Evolutionary conservation across 2,329 filamentous ascomycete genomes (phyloP).

Genomic region (Lasiodiplodia hormozganensis): DNA sequence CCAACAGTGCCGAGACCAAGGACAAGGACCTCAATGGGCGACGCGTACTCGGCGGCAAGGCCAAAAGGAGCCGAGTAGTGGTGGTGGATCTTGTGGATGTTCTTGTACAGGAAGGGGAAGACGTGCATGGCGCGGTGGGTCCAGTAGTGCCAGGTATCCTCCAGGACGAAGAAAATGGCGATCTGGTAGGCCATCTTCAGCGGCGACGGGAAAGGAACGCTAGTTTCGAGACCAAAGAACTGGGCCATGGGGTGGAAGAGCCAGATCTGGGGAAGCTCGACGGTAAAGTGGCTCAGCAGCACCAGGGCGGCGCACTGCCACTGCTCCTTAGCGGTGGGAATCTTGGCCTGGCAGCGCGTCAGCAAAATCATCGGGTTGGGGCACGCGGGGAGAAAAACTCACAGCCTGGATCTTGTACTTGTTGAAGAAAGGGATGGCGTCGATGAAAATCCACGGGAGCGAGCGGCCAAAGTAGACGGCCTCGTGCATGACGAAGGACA

Average conservation of each 20-base stretch:
- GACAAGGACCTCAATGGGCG: slow-evolving; percentile 95
- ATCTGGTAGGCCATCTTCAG: slow-evolving; percentile 93
- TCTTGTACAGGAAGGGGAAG: slow-evolving; percentile 86
- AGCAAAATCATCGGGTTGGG: background rate
- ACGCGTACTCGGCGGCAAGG: slow-evolving; percentile 95
- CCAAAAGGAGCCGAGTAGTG: slow-evolving; percentile 98
- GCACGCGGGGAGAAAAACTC: slow-evolving; percentile 42
- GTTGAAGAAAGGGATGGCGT: slow-evolving; percentile 84
- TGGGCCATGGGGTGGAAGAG: slow-evolving; percentile 97
- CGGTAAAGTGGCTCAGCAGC: slow-evolving; percentile 93
- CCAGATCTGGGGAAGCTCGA: slow-evolving; percentile 98
- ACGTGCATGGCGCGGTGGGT: slow-evolving; percentile 91
- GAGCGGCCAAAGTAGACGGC: slow-evolving; percentile 90
- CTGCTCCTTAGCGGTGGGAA: slow-evolving; percentile 91
- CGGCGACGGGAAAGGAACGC: slow-evolving; percentile 84
- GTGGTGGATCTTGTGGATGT: slow-evolving; percentile 98
- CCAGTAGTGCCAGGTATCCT: slow-evolving; percentile 99
- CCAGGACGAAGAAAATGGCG: slow-evolving; percentile 89
- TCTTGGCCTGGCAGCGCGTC: slow-evolving; percentile 66
- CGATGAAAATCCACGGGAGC: slow-evolving; percentile 92
- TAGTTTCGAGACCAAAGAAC: slow-evolving; percentile 86
- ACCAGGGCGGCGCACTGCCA: slow-evolving; percentile 94
- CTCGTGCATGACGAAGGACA: slow-evolving; percentile 97
- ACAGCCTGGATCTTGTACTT: slow-evolving; percentile 94
- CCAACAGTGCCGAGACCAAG: slow-evolving; percentile 87